Conservation (phyloP, 2,329 filamentous ascomycete species). For the Aureobasidium namibiae region DNA sequence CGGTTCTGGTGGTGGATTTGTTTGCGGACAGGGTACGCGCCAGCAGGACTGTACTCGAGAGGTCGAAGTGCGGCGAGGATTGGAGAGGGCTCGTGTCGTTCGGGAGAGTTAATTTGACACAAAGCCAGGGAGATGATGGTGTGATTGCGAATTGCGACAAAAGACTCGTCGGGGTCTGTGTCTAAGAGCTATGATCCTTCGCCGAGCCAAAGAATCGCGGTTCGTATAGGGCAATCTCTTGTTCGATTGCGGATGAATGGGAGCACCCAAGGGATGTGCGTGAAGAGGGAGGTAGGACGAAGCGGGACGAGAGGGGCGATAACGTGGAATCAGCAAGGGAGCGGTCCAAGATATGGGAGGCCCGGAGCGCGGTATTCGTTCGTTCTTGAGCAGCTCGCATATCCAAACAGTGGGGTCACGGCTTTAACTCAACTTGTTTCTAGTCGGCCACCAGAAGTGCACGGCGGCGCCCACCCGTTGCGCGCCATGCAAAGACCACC, state of each 20-base stretch:
- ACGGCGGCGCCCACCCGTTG: background rate
- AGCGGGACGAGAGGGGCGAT: background rate
- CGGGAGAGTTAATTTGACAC: background rate
- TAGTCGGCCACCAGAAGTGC: slow-evolving; percentile 2
- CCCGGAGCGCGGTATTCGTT: background rate
- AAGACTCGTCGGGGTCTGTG: background rate
- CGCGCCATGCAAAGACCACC: background rate
- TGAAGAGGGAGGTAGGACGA: background rate
- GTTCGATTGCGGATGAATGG: background rate
- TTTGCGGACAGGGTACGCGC: background rate
- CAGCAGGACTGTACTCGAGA: background rate
- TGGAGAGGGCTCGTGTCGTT: background rate
- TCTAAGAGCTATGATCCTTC: slow-evolving; percentile 2
- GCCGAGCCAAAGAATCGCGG: background rate
- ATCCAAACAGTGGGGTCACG: slow-evolving; percentile 11
- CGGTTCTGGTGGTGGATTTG: background rate
- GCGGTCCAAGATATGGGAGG: background rate
- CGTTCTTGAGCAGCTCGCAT: slow-evolving; percentile 1
- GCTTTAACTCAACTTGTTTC: slow-evolving; percentile 3
- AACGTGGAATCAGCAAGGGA: slow-evolving; percentile 11
- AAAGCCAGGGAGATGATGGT: background rate
- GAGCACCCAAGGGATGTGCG: background rate
- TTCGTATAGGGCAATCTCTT: background rate
- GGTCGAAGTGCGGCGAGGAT: background rate
- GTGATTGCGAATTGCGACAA: background rate